phyloP scores from a whole-genome alignment of 139 green algal genomes.

The Micractinium conductrix region DNA sequence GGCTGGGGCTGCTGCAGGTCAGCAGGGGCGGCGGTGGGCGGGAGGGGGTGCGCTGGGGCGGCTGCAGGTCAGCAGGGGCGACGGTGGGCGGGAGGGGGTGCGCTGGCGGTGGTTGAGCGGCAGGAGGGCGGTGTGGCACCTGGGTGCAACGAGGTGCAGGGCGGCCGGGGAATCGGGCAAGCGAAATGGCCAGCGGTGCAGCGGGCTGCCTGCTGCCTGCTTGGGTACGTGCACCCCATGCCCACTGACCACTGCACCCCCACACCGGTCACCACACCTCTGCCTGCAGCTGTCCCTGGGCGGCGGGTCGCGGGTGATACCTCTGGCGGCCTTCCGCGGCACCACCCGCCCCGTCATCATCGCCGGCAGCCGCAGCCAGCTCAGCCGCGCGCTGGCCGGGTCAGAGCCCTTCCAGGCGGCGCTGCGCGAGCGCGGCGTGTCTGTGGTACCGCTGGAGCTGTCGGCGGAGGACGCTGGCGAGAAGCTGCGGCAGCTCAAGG shows the following conservation, averaged over 20 bases:
- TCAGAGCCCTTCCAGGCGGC: slow-evolving; percentile 57
- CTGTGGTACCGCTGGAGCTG: slow-evolving; percentile 51
- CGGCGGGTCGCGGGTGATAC: slow-evolving; percentile 57
- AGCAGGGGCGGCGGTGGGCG: background rate
- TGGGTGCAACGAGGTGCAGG: too few species aligned
- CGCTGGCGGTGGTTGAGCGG: background rate
- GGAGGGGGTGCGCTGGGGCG: background rate
- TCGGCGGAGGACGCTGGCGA: slow-evolving; percentile 62
- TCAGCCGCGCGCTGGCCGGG: slow-evolving; percentile 61
- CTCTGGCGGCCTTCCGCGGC: slow-evolving; percentile 81
- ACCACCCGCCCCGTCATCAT: slow-evolving; percentile 81
- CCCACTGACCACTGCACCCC: background rate
- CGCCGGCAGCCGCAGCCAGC: slow-evolving; percentile 66
- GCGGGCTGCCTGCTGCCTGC: background rate
- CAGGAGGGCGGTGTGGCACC: background rate
- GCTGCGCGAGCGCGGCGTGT: slow-evolving; percentile 82
- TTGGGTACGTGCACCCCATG: background rate
- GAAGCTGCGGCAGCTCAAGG: slow-evolving; percentile 68
- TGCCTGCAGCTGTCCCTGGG: slow-evolving; percentile 67
- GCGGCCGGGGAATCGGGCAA: too few species aligned
- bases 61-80: too few species aligned
- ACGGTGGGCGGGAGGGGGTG: background rate
- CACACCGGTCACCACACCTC: background rate
- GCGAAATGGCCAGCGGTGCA: too few species aligned
- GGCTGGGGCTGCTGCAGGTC: slow-evolving; percentile 81